Percentiles rank a stretch among this genome's conserved stretches.
Conservation (phyloP, 176 grass and related monocot genomes). For the Bromus sterilis region DNA sequence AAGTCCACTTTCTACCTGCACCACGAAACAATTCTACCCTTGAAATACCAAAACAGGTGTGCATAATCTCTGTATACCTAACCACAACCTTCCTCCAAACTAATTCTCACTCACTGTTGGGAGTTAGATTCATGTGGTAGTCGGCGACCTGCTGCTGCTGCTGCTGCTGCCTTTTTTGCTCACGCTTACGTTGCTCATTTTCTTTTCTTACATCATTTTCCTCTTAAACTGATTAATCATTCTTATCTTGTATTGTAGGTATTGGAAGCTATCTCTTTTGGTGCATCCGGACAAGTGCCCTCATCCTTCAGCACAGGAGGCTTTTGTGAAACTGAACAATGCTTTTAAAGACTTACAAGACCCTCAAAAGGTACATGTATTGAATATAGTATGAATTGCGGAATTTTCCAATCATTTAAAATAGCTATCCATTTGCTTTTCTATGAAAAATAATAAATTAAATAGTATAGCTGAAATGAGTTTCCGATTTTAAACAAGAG, state of each 20-base stretch:
- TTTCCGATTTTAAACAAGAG: neutral
- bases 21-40: neutral
- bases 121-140: neutral
- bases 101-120: no score
- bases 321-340: conserved; percentile 86
- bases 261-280: conserved; percentile 95
- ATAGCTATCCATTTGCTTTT: neutral
- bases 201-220: neutral
- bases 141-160: neutral
- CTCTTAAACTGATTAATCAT: conserved; percentile 8
- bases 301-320: conserved; percentile 87
- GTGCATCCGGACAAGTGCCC: conserved; percentile 95
- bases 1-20: neutral
- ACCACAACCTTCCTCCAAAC: neutral
- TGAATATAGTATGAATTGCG: neutral
- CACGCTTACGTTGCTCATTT: neutral
- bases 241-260: conserved; percentile 43
- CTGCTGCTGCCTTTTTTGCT: neutral
- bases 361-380: conserved; percentile 67
- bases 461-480: neutral
- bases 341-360: conserved; percentile 96
- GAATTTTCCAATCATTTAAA: neutral
- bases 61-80: neutral
- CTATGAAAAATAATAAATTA: neutral
- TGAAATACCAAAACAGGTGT: neutral